Evolutionary conservation across 495 filamentous ascomycete species (phyloP).

Genomic region (Hypoxylon intermedium): DNA sequence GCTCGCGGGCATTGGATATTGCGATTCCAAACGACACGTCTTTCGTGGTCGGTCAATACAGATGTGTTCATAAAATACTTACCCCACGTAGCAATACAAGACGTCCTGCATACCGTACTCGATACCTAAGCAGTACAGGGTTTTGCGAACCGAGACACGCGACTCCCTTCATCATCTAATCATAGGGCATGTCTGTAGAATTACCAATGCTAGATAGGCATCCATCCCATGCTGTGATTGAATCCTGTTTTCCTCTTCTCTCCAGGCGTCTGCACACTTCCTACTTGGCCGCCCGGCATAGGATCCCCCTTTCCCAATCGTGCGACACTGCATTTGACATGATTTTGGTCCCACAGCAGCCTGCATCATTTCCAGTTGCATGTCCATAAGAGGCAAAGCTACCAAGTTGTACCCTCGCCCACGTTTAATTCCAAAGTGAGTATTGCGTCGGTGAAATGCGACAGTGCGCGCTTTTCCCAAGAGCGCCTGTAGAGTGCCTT

Average conservation of each 20-base stretch:
- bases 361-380: background rate
- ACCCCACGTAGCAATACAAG: constrained; percentile 3
- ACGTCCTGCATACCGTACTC: constrained; percentile 3
- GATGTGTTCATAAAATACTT: constrained; percentile 8
- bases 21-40: constrained; percentile 21
- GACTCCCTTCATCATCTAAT: constrained; percentile 1
- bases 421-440: constrained; percentile 8
- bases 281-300: constrained; percentile 1
- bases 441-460: constrained; percentile 4
- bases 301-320: constrained; percentile 13
- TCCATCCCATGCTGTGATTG: constrained; percentile 11
- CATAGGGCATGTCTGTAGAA: constrained; percentile 25
- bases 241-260: constrained; percentile 3
- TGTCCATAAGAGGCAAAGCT: constrained; percentile 3
- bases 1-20: constrained; percentile 14
- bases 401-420: background rate
- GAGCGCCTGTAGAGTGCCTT: background rate
- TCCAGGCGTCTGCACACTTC: constrained; percentile 6
- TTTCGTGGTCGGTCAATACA: constrained; percentile 6
- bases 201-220: constrained; percentile 25
- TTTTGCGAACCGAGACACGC: background rate
- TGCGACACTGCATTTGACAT: constrained; percentile 9
- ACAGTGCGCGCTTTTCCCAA: constrained; percentile 4
- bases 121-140: background rate
- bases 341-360: background rate